A percentile compares a stretch with the other conserved stretches of the same genome.
phyloP scores from a whole-genome alignment of 208 protist species.

The Porcisia hertigi region DNA sequence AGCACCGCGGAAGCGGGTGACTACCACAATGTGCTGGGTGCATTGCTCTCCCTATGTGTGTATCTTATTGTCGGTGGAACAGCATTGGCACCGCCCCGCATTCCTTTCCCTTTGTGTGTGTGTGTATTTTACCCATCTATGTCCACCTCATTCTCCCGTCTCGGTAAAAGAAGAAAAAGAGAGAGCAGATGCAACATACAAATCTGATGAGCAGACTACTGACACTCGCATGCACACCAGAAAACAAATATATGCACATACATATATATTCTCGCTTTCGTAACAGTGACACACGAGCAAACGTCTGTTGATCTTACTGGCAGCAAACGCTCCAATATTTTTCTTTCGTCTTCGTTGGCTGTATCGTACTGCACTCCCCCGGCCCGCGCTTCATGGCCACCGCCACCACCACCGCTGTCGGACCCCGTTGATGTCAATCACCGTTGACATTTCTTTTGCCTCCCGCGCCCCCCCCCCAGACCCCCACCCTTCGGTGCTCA shows the following conservation, averaged over 20 bases:
- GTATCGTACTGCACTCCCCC: too few relatives aligned
- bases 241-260: background rate
- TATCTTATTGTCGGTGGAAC: background rate
- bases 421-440: too few relatives aligned
- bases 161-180: background rate
- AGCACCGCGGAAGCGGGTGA: background rate
- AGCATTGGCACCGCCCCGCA: background rate
- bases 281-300: background rate
- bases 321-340: too few relatives aligned
- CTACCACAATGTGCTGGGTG: background rate
- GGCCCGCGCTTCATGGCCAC: too few relatives aligned
- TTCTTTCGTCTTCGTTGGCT: too few relatives aligned
- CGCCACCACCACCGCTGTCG: too few relatives aligned
- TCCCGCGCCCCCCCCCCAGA: too few relatives aligned
- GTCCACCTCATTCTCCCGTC: background rate
- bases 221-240: background rate
- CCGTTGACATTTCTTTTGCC: too few relatives aligned
- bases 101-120: background rate
- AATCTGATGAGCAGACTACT: background rate
- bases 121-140: background rate
- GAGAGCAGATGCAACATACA: background rate
- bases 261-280: background rate
- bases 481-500: too few relatives aligned
- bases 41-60: background rate
- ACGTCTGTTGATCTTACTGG: background rate